Percentiles rank a stretch among this genome's conserved stretches.
phyloP scores from a whole-genome alignment of 2,329 filamentous ascomycete genomes.

The Ascochyta pisi region DNA sequence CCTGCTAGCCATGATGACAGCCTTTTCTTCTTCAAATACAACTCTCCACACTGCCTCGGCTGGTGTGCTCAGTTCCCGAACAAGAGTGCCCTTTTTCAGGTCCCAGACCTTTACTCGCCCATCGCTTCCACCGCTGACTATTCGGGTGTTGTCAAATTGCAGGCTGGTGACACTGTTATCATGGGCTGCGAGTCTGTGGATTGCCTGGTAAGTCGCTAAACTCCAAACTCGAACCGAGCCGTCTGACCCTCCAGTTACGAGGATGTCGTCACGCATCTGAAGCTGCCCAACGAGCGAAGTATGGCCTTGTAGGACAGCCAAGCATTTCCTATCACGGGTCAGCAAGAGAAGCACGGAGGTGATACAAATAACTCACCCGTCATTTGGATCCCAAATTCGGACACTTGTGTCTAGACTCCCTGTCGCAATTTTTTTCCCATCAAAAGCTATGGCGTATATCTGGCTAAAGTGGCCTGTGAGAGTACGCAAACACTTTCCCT shows the following conservation, averaged over 20 bases:
- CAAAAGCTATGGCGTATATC: conserved; percentile 98
- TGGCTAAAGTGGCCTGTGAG: conserved; percentile 96
- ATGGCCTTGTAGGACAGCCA: conserved; percentile 93
- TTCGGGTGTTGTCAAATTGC: conserved; percentile 94
- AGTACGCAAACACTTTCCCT: conserved; percentile 89
- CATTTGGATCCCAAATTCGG: conserved; percentile 91
- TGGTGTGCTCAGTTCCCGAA: conserved; percentile 88
- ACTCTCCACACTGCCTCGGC: conserved; percentile 97
- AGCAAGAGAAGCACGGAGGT: conserved; percentile 16
- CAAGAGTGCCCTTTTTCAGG: conserved; percentile 85
- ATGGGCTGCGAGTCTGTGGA: conserved; percentile 92
- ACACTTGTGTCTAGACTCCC: conserved; percentile 97
- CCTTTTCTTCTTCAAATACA: conserved; percentile 98
- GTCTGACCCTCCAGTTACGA: conserved; percentile 95
- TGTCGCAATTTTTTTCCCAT: conserved; percentile 90
- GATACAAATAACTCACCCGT: conserved; percentile 67
- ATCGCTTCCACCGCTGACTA: conserved; percentile 95
- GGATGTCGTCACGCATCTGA: conserved; percentile 91
- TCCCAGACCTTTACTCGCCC: conserved; percentile 99
- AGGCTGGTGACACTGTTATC: conserved; percentile 98
- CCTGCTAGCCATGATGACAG: conserved; percentile 90
- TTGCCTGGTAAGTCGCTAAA: conserved; percentile 84
- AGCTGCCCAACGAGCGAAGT: conserved; percentile 96
- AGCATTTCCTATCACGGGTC: conserved; percentile 64
- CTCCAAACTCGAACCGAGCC: conserved; percentile 98